These are phyloP conservation scores for Trapa bicornis DNA, from an alignment of 345 rosid genomes.

Conservation along the genomic window DNA sequence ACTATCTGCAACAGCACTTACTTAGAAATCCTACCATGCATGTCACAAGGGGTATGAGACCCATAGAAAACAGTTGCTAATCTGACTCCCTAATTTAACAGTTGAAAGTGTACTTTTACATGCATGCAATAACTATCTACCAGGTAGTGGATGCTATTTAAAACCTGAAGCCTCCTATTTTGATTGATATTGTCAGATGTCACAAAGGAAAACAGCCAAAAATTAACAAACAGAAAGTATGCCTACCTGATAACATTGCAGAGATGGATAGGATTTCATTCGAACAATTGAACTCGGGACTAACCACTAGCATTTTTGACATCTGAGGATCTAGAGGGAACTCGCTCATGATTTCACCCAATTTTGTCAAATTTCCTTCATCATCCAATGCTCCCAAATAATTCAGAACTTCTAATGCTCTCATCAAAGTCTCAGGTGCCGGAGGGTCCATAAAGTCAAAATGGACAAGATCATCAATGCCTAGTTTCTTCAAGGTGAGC, in stretches of 20 bases:
- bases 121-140: neutral
- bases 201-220: neutral
- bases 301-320: constrained; percentile 91
- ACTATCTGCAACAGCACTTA: constrained; percentile 97
- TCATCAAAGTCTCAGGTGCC: constrained; percentile 91
- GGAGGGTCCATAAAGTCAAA: constrained; percentile 98
- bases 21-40: constrained; percentile 71
- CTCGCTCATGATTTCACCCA: constrained; percentile 94
- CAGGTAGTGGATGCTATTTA: neutral
- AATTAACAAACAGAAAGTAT: constrained; percentile 7
- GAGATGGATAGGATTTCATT: constrained; percentile 89
- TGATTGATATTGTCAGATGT: neutral
- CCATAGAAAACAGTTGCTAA: constrained; percentile 27
- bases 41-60: constrained; percentile 67
- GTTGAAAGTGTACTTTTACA: neutral
- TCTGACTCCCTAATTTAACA: too few relatives aligned
- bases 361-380: constrained; percentile 80
- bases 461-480: constrained; percentile 80
- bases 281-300: constrained; percentile 89
- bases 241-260: constrained; percentile 91
- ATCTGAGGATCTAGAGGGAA: constrained; percentile 96
- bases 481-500: constrained; percentile 71
- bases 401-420: constrained; percentile 86
- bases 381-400: constrained; percentile 91
- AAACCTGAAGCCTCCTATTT: neutral